These are phyloP conservation scores for Psilocybe cubensis DNA, from an alignment of 768 basidiomycete genomes.

Conservation along the genomic window DNA sequence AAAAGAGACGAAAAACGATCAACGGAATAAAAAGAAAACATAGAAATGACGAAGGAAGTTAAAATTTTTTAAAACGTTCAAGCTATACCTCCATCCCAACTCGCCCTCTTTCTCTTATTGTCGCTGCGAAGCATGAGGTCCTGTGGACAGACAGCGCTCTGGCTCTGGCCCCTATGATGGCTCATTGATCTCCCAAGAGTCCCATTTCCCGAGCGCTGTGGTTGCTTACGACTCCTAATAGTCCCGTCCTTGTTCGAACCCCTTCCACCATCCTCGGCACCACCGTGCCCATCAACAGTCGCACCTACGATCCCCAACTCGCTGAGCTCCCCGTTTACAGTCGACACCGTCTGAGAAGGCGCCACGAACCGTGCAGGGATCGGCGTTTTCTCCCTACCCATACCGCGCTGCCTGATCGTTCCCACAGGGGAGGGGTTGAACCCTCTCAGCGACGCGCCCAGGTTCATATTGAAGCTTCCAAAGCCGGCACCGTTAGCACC, in stretches of 20 bases:
- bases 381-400: background rate
- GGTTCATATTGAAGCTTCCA: background rate
- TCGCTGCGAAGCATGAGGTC: constrained; percentile 36
- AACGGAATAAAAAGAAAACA: background rate
- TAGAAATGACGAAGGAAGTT: background rate
- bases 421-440: constrained; percentile 11
- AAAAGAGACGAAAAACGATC: background rate
- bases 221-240: background rate
- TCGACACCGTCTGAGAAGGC: background rate
- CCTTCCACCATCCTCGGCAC: background rate
- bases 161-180: constrained; percentile 50
- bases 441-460: constrained; percentile 12
- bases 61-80: background rate
- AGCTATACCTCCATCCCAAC: constrained; percentile 45
- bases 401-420: constrained; percentile 11
- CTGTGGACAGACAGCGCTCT: constrained; percentile 46
- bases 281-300: background rate
- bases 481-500: background rate
- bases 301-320: background rate
- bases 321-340: background rate
- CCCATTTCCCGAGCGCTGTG: background rate
- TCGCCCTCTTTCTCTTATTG: constrained; percentile 45
- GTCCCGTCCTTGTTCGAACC: background rate
- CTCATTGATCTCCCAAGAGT: constrained; percentile 31
- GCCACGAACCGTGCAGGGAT: background rate